Percentiles rank a stretch among this genome's conserved stretches.
Evolutionary conservation across 495 filamentous ascomycete species (phyloP).

Genomic region (Achaetomiella virescens): DNA sequence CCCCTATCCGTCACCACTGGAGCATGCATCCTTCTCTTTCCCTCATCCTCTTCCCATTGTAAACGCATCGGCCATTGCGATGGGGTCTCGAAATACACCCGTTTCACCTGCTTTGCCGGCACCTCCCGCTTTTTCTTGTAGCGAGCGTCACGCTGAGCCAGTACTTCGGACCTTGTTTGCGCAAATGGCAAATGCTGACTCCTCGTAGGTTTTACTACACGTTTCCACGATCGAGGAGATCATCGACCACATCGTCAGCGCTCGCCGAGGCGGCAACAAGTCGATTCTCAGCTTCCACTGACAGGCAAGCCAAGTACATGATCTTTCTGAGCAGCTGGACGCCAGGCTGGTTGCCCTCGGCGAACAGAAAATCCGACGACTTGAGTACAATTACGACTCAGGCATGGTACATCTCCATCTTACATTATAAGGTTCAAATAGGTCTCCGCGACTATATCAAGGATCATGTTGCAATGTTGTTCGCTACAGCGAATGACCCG

Average conservation of each 20-base stretch:
- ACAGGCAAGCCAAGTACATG: neutral
- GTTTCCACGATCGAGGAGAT: conserved; percentile 9
- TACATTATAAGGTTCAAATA: conserved; percentile 5
- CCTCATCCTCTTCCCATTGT: too few relatives aligned
- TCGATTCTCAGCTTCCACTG: conserved; percentile 10
- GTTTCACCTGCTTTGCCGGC: too few relatives aligned
- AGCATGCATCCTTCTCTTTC: too few relatives aligned
- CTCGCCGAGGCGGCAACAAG: conserved; percentile 5
- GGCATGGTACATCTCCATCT: conserved; percentile 8
- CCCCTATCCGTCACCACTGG: too few relatives aligned
- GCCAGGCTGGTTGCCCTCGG: conserved; percentile 3
- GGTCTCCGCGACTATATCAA: neutral
- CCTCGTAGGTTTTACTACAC: conserved; percentile 2
- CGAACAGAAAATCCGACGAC: conserved; percentile 3
- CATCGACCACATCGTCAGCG: conserved; percentile 5
- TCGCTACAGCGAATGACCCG: neutral
- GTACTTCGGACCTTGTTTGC: neutral
- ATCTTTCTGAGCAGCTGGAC: conserved; percentile 2
- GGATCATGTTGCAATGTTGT: neutral
- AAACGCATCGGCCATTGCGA: too few relatives aligned
- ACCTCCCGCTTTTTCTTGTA: too few relatives aligned
- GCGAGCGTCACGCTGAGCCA: too few relatives aligned
- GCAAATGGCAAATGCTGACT: neutral
- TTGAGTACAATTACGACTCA: conserved; percentile 13
- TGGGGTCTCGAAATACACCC: too few relatives aligned